Percentiles rank a stretch among this genome's conserved stretches.
These are phyloP conservation scores for Clitopilus hobsonii DNA, from an alignment of 768 basidiomycete species.

Conservation along the genomic window DNA sequence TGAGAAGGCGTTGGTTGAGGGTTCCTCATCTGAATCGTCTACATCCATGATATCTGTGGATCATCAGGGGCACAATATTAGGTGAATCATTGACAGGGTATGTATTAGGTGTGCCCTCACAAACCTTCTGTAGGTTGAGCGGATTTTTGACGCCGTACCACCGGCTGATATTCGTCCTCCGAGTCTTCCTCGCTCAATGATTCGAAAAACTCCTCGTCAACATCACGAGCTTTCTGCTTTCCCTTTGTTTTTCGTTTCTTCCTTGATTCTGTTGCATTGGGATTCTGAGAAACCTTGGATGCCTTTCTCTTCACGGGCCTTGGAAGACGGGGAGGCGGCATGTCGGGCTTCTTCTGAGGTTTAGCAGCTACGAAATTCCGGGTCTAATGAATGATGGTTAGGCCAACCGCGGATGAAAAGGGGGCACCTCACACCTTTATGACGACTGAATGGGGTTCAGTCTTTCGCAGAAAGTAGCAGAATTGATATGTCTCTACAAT, in stretches of 20 bases:
- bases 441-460: constrained; percentile 76
- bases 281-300: constrained; percentile 6
- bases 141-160: background rate
- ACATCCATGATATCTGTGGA: background rate
- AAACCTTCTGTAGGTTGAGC: constrained; percentile 12
- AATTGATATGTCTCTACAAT: constrained; percentile 79
- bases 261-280: constrained; percentile 8
- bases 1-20: constrained; percentile 4
- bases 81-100: too few species aligned
- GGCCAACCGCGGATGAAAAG: background rate
- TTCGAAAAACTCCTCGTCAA: too few species aligned
- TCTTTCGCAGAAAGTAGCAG: constrained; percentile 83
- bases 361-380: constrained; percentile 33
- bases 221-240: constrained; percentile 22
- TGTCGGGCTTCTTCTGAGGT: constrained; percentile 14
- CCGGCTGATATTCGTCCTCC: constrained; percentile 17
- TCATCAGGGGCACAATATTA: constrained; percentile 13
- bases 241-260: constrained; percentile 36
- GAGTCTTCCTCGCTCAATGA: constrained; percentile 14
- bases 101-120: constrained; percentile 16
- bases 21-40: background rate
- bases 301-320: constrained; percentile 17
- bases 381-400: constrained; percentile 19
- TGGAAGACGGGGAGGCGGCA: constrained; percentile 14
- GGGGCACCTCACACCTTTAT: constrained; percentile 58